Evolutionary conservation across 257 asterid species (phyloP).

Genomic region (Voacanga thouarsii): DNA sequence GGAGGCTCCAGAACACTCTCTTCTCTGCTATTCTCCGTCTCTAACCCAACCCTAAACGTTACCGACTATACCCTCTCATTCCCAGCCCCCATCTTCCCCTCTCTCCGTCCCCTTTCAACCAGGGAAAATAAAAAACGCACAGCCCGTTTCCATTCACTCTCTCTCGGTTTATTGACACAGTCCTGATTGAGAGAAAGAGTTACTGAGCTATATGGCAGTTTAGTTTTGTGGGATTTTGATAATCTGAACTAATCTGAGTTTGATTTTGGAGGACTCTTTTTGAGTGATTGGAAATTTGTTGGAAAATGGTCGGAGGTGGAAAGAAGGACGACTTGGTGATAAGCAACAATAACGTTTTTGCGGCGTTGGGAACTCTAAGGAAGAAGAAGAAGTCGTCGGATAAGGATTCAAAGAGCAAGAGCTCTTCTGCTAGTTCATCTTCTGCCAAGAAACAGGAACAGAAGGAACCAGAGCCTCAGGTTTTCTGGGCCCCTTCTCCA

Average conservation of each 20-base stretch:
- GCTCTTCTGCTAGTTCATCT: slow-evolving; percentile 23
- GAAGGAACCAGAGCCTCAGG: slow-evolving; percentile 45
- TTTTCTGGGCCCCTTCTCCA: slow-evolving; percentile 94
- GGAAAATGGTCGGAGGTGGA: slow-evolving; percentile 83
- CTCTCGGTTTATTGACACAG: neutral
- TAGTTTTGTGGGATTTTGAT: neutral
- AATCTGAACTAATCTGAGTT: slow-evolving; percentile 10
- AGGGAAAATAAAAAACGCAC: neutral
- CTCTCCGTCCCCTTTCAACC: neutral
- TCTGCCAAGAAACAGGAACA: slow-evolving; percentile 26
- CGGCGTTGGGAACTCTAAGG: slow-evolving; percentile 80
- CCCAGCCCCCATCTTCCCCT: neutral
- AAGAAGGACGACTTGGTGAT: slow-evolving; percentile 72
- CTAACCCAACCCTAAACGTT: slow-evolving; percentile 3
- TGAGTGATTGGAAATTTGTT: neutral
- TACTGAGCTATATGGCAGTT: neutral
- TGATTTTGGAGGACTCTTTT: neutral
- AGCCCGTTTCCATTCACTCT: neutral
- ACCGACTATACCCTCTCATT: neutral
- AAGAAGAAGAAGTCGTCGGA: slow-evolving; percentile 82
- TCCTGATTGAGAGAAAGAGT: neutral
- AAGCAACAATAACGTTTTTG: slow-evolving; percentile 80
- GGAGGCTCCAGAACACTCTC: neutral
- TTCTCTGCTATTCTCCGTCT: neutral
- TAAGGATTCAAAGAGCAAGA: slow-evolving; percentile 53